Percentiles rank a stretch among this genome's conserved stretches.
Evolutionary conservation across 208 protist genomes (phyloP).

Genomic region (Giardia duodenalis): DNA sequence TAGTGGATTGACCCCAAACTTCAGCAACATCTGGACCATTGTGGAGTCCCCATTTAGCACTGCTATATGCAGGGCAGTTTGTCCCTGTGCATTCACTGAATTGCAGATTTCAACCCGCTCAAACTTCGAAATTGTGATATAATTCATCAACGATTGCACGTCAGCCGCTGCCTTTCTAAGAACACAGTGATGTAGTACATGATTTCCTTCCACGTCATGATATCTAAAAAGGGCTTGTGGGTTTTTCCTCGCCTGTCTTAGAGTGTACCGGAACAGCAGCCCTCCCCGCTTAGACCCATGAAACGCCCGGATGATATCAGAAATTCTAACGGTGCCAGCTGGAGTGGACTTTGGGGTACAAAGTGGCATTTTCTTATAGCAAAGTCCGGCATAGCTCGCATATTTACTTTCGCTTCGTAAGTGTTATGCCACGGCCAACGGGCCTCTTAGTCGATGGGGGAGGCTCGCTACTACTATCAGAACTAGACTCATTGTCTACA

Average conservation of each 20-base stretch:
- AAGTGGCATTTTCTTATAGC: background rate
- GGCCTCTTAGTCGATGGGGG: too few relatives aligned
- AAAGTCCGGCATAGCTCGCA: background rate
- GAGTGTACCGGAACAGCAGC: background rate
- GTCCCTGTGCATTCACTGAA: background rate
- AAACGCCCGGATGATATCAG: background rate
- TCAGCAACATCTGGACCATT: background rate
- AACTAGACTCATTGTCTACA: background rate
- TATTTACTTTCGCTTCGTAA: background rate
- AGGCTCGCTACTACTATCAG: too few relatives aligned
- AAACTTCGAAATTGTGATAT: background rate
- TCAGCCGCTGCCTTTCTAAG: background rate
- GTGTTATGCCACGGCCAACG: too few relatives aligned
- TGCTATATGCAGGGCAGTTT: background rate
- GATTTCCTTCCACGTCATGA: background rate
- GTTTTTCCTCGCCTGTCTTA: background rate
- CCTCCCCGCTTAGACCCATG: background rate
- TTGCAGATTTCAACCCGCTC: background rate
- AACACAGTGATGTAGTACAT: background rate
- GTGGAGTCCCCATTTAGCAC: background rate
- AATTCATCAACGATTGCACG: background rate
- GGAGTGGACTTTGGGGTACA: background rate
- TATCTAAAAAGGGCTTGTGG: background rate
- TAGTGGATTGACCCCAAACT: background rate
- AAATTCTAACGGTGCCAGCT: background rate